Base-by-base conservation (phyloP, 106 monocot genomes). In the Dioscorea dumetorum region DNA sequence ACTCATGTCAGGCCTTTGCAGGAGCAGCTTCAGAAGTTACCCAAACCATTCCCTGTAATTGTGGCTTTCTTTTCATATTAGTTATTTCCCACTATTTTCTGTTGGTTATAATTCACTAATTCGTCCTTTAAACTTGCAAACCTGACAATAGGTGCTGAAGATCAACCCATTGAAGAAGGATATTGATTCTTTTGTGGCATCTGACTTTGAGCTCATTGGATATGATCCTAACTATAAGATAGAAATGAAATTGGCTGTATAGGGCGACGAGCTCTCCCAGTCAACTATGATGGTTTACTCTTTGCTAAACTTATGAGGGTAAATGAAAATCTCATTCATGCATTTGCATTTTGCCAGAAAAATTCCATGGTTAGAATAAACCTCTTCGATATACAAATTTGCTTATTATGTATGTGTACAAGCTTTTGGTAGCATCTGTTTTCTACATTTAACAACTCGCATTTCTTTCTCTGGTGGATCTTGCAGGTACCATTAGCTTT, bases 231-330 rank as follows among this genome's bases (percentile, higher is more conserved):
- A 91, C 57, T 54, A 66, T 33, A 90, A 87, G 67, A 87, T 94
- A 49, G 87, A 87, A 75, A 94, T 94, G 94, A 90, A 85, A 70
- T 87, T 90, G 94, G 94, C 94, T 48, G 49, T 87, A 33, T 94
- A 87, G 76, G 61, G 64, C 33, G 31, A 14, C 50, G 48, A 48
- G 13, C 35, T 41, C 41, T 41, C 5, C 41, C 1, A 41, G 41
- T 41, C 41, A 41, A 41, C 41, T 41, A 41, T 0, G 10, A 41
- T 41, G 41, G 9, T 6, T 10, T 8, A 41, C 41, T 41, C 41
- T 8, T 41, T 41, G 41, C 9, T 0, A 0, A 6, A 41, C 41
- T 41, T 41, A 41, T 8, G 41, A 41, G 10, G 41, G 41, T 41
- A 41, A 41, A 41, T 41, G 6, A 10, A 41, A 41, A 41, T 41